Evolutionary conservation across 2,329 filamentous ascomycete genomes (phyloP).

Genomic region (Exophiala mesophila): DNA sequence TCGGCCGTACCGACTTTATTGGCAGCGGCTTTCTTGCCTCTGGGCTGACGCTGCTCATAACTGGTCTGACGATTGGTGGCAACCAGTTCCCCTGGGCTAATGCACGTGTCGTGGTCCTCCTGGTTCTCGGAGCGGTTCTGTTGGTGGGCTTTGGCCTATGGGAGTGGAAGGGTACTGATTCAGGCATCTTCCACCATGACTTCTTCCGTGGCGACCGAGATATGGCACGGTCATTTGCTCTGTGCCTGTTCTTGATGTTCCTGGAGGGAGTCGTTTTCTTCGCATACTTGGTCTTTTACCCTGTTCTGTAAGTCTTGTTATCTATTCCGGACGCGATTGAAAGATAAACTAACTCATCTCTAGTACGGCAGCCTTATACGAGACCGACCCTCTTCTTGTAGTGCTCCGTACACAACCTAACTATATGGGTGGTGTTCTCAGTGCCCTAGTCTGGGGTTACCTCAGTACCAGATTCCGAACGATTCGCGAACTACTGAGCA

Average conservation of each 20-base stretch:
- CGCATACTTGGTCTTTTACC: slow-evolving; percentile 23
- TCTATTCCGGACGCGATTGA: too few species aligned
- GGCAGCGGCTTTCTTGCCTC: slow-evolving; percentile 15
- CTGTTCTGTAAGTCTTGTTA: slow-evolving; percentile 23
- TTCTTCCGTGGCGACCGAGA: slow-evolving; percentile 17
- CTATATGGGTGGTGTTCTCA: slow-evolving; percentile 15
- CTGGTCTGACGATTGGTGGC: slow-evolving; percentile 21
- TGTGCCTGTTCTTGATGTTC: slow-evolving; percentile 21
- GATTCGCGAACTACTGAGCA: slow-evolving; percentile 18
- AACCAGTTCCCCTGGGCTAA: slow-evolving; percentile 19
- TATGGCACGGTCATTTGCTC: slow-evolving; percentile 18
- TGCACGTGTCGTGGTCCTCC: slow-evolving; percentile 12
- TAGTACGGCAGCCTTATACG: slow-evolving; percentile 17
- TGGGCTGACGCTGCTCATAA: slow-evolving; percentile 19
- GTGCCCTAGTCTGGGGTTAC: slow-evolving; percentile 19
- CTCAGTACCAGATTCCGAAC: slow-evolving; percentile 17
- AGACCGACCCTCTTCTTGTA: slow-evolving; percentile 17
- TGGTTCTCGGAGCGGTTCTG: slow-evolving; percentile 16
- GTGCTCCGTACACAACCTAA: slow-evolving; percentile 14
- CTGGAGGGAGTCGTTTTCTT: slow-evolving; percentile 22
- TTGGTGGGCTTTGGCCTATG: slow-evolving; percentile 20
- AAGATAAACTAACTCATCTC: too few species aligned
- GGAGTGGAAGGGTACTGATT: slow-evolving; percentile 23
- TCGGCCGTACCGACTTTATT: slow-evolving; percentile 19
- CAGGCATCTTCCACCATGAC: slow-evolving; percentile 20